Base-by-base conservation (phyloP, 129 eudicot genomes). In the Daucus carota region DNA sequence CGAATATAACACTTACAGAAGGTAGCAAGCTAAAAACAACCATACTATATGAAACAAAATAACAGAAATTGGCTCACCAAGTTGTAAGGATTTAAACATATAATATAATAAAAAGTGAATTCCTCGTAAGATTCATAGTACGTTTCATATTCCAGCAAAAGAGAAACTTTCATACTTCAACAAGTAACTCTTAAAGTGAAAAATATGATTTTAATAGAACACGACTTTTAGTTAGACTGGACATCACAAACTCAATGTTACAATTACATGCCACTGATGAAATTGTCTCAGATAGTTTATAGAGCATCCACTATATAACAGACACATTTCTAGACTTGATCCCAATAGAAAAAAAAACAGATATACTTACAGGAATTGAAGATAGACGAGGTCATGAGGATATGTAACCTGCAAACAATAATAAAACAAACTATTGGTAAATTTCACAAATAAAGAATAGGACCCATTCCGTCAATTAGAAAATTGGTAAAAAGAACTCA, bases 311-410 rank as follows among this genome's bases (percentile, higher is more conserved):
- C 3, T 10, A 63, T 29, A 12, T 28, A 15, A 63, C 26, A 63
- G 38, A 57, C 5, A n/a, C 8, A 1, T 2, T 6, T 57, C 12
- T 15, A 63, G 36, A 13, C 2, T 15, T 13, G 70, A 63, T 32
- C 28, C 72, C 8, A 14, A 33, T 7, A 67, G 4, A 33, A 67
- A n/a, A 33, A 33, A 66, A 10, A 5, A 14, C 38, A 63, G 40
- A 63, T 28, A 62, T n/a, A 67, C 72, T 67, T 67, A 67, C 72
- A 67, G 16, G 72, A 67, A 3, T 33, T 67, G 72, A 31, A 67
- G 72, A 17, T 14, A 20, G 4, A 31, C n/a, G 44, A 33, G 70
- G 70, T 26, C 43, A 31, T 9, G 44, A 17, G 70, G 38, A 63
- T 31, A 67, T 18, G 43, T 34, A 34, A 33, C 72, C 72, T 67